phyloP scores from a whole-genome alignment of 805 yeast species.

The Candida koratica region DNA sequence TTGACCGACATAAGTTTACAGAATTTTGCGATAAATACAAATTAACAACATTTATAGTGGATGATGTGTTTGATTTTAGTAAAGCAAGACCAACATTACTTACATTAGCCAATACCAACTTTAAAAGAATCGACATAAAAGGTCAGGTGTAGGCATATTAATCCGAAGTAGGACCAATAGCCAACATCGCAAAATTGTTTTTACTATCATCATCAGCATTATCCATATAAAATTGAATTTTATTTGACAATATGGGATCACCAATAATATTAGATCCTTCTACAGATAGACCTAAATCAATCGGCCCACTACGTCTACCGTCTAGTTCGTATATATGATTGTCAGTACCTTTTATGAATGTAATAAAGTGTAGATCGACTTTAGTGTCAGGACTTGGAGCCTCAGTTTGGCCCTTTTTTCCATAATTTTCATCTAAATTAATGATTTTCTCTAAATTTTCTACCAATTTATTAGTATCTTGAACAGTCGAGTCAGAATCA shows the following conservation, averaged over 20 bases:
- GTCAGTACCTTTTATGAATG: constrained; percentile 56
- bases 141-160: constrained; percentile 59
- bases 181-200: constrained; percentile 72
- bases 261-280: constrained; percentile 48
- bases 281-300: constrained; percentile 49
- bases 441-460: constrained; percentile 42
- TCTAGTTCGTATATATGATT: constrained; percentile 77
- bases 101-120: constrained; percentile 31
- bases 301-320: constrained; percentile 79
- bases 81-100: constrained; percentile 33
- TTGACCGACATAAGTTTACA: constrained; percentile 35
- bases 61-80: constrained; percentile 28
- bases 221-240: constrained; percentile 65
- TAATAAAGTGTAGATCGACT: constrained; percentile 68
- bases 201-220: constrained; percentile 56
- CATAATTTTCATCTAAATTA: constrained; percentile 41
- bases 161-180: constrained; percentile 59
- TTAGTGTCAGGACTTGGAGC: constrained; percentile 57
- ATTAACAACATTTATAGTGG: constrained; percentile 26
- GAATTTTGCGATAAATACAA: constrained; percentile 42
- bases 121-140: constrained; percentile 75
- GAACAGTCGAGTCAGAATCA: constrained; percentile 15
- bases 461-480: constrained; percentile 41
- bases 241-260: constrained; percentile 45
- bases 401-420: constrained; percentile 58